Evolutionary conservation across 164 flowering plant genomes (phyloP).

Genomic region (Vitis labrusca): DNA sequence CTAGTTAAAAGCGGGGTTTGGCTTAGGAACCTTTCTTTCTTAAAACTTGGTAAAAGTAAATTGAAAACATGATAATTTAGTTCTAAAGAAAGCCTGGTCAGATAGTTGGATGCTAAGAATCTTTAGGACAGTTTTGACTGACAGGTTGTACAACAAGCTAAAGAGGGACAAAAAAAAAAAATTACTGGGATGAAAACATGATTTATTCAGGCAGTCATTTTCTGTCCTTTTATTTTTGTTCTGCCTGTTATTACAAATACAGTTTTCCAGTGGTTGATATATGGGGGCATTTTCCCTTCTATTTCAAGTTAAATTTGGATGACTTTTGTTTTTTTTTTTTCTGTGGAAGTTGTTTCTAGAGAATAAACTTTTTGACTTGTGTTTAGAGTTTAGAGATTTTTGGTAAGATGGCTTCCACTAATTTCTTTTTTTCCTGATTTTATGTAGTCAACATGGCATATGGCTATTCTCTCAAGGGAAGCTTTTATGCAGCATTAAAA

Average conservation of each 20-base stretch:
- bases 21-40: neutral
- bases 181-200: neutral
- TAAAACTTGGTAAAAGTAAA: neutral
- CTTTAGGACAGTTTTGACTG: neutral
- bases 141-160: neutral
- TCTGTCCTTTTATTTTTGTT: too few relatives aligned
- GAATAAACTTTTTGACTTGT: too few relatives aligned
- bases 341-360: too few relatives aligned
- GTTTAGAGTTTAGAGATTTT: neutral
- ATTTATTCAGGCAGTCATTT: too few relatives aligned
- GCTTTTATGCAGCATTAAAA: conserved; percentile 49
- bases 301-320: too few relatives aligned
- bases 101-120: neutral
- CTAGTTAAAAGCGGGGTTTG: neutral
- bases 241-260: too few relatives aligned
- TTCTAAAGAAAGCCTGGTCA: neutral
- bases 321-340: too few relatives aligned
- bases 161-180: neutral
- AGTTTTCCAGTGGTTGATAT: too few relatives aligned
- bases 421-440: conserved; percentile 10
- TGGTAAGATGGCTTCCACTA: conserved; percentile 8
- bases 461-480: conserved; percentile 75
- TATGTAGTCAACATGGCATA: conserved; percentile 84
- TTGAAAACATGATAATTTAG: neutral
- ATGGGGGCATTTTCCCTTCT: too few relatives aligned